Conservation (phyloP, 73 alveolate genomes). For the Tetrahymena thermophila region DNA sequence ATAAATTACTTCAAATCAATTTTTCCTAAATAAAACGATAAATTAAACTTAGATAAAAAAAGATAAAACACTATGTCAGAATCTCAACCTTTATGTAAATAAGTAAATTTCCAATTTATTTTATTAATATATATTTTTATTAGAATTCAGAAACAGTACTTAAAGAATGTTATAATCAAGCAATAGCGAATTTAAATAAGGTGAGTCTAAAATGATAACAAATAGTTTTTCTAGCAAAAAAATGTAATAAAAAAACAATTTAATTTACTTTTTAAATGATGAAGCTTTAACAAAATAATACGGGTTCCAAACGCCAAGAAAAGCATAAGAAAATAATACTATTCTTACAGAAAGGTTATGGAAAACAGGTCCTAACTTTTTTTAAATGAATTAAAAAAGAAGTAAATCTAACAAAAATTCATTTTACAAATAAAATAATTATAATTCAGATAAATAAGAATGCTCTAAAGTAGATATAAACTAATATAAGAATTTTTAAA, state of each 20-base stretch:
- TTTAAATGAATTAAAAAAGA: neutral
- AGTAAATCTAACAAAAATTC: neutral
- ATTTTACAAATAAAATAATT: neutral
- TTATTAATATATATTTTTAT: too few species aligned
- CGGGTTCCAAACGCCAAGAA: neutral
- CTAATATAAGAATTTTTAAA: neutral
- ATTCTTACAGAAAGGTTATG: neutral
- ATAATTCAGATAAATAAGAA: neutral
- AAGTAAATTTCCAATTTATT: too few species aligned
- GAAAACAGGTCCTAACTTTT: neutral
- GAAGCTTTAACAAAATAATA: neutral
- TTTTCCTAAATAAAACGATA: neutral
- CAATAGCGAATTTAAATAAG: neutral
- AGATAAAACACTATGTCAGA: neutral
- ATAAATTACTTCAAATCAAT: neutral
- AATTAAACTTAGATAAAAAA: too few species aligned
- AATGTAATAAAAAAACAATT: too few species aligned
- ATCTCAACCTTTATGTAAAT: neutral
- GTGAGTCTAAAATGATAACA: neutral
- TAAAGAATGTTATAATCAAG: neutral
- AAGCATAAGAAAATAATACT: neutral
- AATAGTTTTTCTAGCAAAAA: neutral
- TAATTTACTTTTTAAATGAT: neutral
- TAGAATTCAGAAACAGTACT: too few species aligned
- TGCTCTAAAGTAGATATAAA: neutral